These are phyloP conservation scores for Lipomyces yamadae DNA, from an alignment of 805 yeast species.

Conservation along the genomic window DNA sequence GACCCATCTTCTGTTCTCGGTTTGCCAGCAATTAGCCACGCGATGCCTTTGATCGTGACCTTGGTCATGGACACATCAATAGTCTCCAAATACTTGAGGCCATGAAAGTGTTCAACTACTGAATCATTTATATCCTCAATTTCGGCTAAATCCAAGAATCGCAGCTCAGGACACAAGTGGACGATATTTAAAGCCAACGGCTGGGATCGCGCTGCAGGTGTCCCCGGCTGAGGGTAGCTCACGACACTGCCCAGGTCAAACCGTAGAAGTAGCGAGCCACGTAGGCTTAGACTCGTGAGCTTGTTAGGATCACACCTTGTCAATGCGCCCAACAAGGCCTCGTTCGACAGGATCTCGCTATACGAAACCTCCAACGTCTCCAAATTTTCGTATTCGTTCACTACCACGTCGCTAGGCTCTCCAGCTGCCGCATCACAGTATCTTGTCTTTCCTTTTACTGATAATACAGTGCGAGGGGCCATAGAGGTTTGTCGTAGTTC, in stretches of 20 bases:
- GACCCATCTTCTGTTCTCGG: neutral
- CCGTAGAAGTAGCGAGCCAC: neutral
- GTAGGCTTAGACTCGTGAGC: conserved; percentile 9
- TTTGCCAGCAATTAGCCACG: conserved; percentile 12
- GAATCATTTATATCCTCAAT: conserved; percentile 12
- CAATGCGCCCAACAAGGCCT: conserved; percentile 7
- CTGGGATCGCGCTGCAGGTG: neutral
- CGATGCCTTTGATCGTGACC: conserved; percentile 14
- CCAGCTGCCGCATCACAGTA: neutral
- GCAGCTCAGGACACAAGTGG: conserved; percentile 15
- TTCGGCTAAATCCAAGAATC: conserved; percentile 10
- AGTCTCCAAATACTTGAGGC: conserved; percentile 11
- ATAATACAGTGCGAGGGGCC: neutral
- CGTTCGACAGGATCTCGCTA: conserved; percentile 19
- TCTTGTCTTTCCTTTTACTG: neutral
- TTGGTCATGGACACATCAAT: conserved; percentile 16
- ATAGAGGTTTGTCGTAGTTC: neutral
- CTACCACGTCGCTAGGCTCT: neutral
- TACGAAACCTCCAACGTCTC: conserved; percentile 4
- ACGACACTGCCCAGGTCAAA: neutral
- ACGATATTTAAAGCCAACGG: neutral
- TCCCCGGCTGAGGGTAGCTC: neutral
- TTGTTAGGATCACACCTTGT: conserved; percentile 11
- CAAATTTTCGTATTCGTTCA: conserved; percentile 14
- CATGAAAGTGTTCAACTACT: conserved; percentile 7